Evolutionary conservation across 768 basidiomycete species (phyloP).

Genomic region (Lentinula boryana): DNA sequence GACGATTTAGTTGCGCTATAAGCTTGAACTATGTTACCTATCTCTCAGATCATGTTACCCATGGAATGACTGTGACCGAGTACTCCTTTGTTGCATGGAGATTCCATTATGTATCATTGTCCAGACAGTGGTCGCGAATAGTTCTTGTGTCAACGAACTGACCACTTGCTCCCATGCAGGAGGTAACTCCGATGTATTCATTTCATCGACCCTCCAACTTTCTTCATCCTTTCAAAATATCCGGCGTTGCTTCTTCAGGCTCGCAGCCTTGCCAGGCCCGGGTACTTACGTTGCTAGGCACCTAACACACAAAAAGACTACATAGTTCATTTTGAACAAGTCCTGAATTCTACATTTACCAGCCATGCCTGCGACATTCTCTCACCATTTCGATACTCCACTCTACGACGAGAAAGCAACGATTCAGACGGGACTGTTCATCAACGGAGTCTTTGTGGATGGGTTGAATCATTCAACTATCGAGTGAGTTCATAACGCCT

Average conservation of each 20-base stretch:
- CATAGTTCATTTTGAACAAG: neutral
- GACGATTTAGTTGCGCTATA: no score
- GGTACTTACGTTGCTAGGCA: neutral
- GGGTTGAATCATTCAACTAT: slow-evolving; percentile 51
- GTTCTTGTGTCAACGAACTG: no score
- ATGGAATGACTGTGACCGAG: no score
- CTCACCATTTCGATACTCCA: slow-evolving; percentile 34
- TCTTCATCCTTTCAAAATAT: neutral
- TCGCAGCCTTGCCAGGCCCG: neutral
- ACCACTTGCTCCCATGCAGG: neutral
- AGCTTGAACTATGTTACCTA: no score
- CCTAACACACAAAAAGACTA: neutral
- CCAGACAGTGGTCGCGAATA: no score
- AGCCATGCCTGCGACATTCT: neutral
- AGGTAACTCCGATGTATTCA: neutral
- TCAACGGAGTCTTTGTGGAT: slow-evolving; percentile 62
- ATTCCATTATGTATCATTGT: no score
- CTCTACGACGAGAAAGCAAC: slow-evolving; percentile 52
- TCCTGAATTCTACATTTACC: neutral
- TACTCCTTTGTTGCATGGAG: no score
- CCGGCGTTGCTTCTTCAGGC: neutral
- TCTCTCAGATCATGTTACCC: no score
- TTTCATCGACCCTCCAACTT: neutral
- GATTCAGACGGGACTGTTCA: slow-evolving; percentile 67
- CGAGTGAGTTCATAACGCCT: slow-evolving; percentile 40